Percentiles rank a stretch among this genome's conserved stretches.
Conservation (phyloP, 2,329 filamentous ascomycete genomes). For the Claviceps arundinis region DNA sequence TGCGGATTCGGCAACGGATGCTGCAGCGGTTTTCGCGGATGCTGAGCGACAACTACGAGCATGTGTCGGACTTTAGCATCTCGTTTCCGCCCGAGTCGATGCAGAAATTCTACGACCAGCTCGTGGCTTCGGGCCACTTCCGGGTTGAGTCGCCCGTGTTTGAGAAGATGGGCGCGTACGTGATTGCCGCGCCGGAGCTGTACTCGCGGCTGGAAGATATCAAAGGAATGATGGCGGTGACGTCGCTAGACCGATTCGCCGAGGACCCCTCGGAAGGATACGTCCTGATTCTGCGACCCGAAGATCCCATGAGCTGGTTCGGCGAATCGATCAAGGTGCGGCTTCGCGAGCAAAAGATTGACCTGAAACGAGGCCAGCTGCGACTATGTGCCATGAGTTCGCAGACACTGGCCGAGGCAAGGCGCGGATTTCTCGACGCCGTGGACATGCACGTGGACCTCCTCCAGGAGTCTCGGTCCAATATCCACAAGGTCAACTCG, state of each 20-base stretch:
- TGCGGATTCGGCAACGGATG: conserved; percentile 90
- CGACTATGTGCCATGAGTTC: conserved; percentile 83
- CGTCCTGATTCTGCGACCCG: conserved; percentile 70
- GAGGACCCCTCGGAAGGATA: conserved; percentile 72
- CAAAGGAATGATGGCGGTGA: conserved; percentile 67
- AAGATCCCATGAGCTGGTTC: conserved; percentile 67
- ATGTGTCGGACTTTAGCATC: conserved; percentile 89
- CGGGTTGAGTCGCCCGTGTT: conserved; percentile 60
- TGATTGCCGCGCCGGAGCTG: conserved; percentile 74
- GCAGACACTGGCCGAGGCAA: conserved; percentile 64
- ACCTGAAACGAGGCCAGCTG: conserved; percentile 75
- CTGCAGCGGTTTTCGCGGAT: conserved; percentile 89
- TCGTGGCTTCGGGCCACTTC: conserved; percentile 76
- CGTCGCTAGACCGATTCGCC: conserved; percentile 38
- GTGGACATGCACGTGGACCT: conserved; percentile 78
- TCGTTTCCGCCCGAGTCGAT: conserved; percentile 54
- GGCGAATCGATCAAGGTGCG: conserved; percentile 60
- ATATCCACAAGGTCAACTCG: conserved; percentile 80
- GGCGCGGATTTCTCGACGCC: conserved; percentile 61
- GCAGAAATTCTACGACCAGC: conserved; percentile 64
- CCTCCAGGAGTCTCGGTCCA: conserved; percentile 82
- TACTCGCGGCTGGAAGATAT: conserved; percentile 68
- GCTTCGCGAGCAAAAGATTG: conserved; percentile 65
- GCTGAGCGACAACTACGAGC: conserved; percentile 87
- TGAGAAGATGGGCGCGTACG: conserved; percentile 62